Conservation (phyloP, 2,329 filamentous ascomycete species). For the Fusarium liriodendri region DNA sequence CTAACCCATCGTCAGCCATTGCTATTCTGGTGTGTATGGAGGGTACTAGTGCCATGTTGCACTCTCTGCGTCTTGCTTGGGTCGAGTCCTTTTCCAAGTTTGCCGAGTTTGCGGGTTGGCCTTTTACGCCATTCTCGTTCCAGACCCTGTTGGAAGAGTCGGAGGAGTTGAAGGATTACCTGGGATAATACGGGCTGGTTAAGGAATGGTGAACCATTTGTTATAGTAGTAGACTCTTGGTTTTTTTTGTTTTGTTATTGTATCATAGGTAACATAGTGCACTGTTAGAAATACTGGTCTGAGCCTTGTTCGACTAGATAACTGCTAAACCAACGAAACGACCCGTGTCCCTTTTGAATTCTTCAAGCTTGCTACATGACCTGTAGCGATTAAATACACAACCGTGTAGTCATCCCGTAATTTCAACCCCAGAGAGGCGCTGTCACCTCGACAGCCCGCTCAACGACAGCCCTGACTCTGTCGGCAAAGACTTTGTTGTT, state of each 20-base stretch:
- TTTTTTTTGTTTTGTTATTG: conserved; percentile 48
- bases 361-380: neutral
- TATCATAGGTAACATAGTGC: conserved; percentile 46
- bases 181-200: conserved; percentile 52
- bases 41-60: conserved; percentile 94
- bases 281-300: conserved; percentile 37
- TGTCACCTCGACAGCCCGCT: conserved; percentile 88
- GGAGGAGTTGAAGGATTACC: conserved; percentile 67
- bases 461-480: conserved; percentile 88
- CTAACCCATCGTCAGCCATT: conserved; percentile 52
- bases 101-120: conserved; percentile 88
- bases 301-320: conserved; percentile 10
- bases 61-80: conserved; percentile 92
- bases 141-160: conserved; percentile 87
- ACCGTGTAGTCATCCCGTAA: neutral
- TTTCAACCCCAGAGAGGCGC: conserved; percentile 74
- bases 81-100: conserved; percentile 98
- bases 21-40: conserved; percentile 91
- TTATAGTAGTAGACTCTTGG: conserved; percentile 45
- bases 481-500: conserved; percentile 81
- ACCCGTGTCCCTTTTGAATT: neutral
- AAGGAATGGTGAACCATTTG: conserved; percentile 19
- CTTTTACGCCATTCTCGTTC: conserved; percentile 92
- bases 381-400: neutral
- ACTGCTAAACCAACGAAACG: neutral